Evolutionary conservation across 192 early-diverging fungal genomes (phyloP), one percentile per base, ranked within the genome.

Genomic region (Coemansia sp.): DNA sequence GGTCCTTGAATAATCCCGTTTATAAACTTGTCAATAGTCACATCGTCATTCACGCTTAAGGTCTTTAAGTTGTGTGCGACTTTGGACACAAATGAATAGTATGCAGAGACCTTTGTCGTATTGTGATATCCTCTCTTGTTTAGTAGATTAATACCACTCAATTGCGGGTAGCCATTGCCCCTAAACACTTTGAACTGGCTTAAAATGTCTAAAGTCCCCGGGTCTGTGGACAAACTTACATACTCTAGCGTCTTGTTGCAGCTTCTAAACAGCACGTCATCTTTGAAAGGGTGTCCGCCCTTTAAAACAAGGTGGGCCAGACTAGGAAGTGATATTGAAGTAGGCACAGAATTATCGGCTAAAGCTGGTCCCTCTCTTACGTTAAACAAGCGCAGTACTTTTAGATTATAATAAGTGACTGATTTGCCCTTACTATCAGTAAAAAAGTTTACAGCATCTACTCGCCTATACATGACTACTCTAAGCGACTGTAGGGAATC

Each of bases 151-250:
- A 55, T 31, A 15, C 27, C 13, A 24, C 27, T 11, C 27, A 55
- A 12, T 3, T 31, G 22, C 1, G 52, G 52, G 13, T 55, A 55
- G 3, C 2, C 0, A 5, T 29, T 55, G 52, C 52, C 52, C 11
- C 52, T 55, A 55, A 55, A 55, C 6, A 55, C 52, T 4, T 55
- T 27, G 52, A 55, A 55, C 52, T 55, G 52, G 24, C n/a, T 55
- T 12, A 55, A 31, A 31, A 55, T 27, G 1, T 18, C 22, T 8
- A 55, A 29, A 11, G 27, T 55, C 27, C 11, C 27, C 29, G 52
- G 52, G 0, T 55, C 52, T 13, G 52, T 13, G 27, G 52, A 55
- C 27, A 55, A 13, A 15, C 52, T 13, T 12, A 31, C 52, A 31
- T 55, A 10, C 12, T 55, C 52, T 55, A 55, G 24, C 11, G 52